Evolutionary conservation across 2,329 filamentous ascomycete species (phyloP).

Genomic region (Pestalotiopsis sp.): DNA sequence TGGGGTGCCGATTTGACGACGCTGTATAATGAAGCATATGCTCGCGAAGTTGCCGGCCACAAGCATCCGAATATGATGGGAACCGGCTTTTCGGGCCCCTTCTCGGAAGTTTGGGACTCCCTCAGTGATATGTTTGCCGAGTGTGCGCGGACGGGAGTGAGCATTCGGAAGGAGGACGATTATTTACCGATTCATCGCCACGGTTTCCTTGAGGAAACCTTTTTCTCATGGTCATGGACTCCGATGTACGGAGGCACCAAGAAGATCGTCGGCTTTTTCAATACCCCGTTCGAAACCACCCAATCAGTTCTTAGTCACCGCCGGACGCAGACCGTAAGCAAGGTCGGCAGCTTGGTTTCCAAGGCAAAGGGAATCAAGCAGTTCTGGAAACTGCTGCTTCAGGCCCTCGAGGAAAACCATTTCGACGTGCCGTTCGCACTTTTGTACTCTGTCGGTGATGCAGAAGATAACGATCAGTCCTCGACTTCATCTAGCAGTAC

Average conservation of each 20-base stretch:
- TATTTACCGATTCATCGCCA: slow-evolving; percentile 31
- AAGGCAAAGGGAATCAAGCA: slow-evolving; percentile 33
- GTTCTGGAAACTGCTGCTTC: slow-evolving; percentile 34
- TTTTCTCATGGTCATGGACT: slow-evolving; percentile 38
- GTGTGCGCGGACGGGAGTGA: slow-evolving; percentile 33
- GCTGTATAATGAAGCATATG: slow-evolving; percentile 63
- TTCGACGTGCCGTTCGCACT: slow-evolving; percentile 41
- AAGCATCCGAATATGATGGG: slow-evolving; percentile 60
- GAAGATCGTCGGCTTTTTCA: slow-evolving; percentile 39
- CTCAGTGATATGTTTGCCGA: slow-evolving; percentile 33
- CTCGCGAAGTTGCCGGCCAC: slow-evolving; percentile 53
- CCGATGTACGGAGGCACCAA: slow-evolving; percentile 37
- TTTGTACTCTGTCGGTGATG: slow-evolving; percentile 39
- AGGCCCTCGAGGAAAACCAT: slow-evolving; percentile 33
- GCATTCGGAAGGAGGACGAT: slow-evolving; percentile 34
- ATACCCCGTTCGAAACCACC: slow-evolving; percentile 38
- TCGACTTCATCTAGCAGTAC: slow-evolving; percentile 35
- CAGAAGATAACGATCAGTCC: slow-evolving; percentile 34
- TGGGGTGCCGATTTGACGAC: slow-evolving; percentile 63
- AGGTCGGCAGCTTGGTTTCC: slow-evolving; percentile 29
- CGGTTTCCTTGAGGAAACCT: slow-evolving; percentile 39
- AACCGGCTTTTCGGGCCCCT: slow-evolving; percentile 55
- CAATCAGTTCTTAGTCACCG: slow-evolving; percentile 32
- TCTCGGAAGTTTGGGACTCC: slow-evolving; percentile 47
- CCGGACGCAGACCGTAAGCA: slow-evolving; percentile 33